A percentile compares a stretch with the other conserved stretches of the same genome.
Conservation (phyloP, 192 early-diverging fungal species). For the Coemansia sp. region DNA sequence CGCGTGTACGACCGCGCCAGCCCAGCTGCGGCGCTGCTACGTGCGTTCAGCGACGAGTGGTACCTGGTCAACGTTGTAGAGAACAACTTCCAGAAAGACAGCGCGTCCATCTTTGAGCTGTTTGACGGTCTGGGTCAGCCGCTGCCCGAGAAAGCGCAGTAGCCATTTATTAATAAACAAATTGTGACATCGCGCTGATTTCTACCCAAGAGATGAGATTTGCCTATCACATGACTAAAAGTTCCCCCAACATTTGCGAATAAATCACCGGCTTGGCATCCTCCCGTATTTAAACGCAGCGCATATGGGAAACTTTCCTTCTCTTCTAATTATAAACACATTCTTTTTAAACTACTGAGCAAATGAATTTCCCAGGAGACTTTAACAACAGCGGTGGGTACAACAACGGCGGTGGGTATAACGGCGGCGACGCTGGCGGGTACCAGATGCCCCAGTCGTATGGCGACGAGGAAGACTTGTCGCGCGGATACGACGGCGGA, state of each 20-base stretch:
- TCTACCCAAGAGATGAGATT: too few species aligned
- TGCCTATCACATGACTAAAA: too few species aligned
- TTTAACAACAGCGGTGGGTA: neutral
- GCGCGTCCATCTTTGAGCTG: constrained; percentile 49
- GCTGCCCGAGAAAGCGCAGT: too few species aligned
- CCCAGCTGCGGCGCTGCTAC: constrained; percentile 61
- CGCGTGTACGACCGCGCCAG: constrained; percentile 64
- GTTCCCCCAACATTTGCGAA: neutral
- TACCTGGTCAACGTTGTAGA: constrained; percentile 93
- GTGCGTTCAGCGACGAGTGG: constrained; percentile 69
- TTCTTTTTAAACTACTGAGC: neutral
- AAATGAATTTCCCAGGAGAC: neutral
- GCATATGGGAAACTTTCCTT: neutral
- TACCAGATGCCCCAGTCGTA: constrained; percentile 9
- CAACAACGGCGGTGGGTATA: constrained; percentile 9
- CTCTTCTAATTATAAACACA: neutral
- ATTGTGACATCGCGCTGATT: too few species aligned
- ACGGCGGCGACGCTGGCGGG: constrained; percentile 9
- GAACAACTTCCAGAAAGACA: constrained; percentile 73
- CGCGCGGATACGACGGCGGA: constrained; percentile 7
- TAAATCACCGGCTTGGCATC: neutral
- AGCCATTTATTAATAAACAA: too few species aligned
- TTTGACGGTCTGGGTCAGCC: constrained; percentile 25
- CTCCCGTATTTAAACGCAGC: neutral
- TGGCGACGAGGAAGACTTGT: neutral